Evolutionary conservation across 2,329 filamentous ascomycete species (phyloP), one percentile per base, ranked within the genome.

Genomic region (Knoxdaviesia capensis): DNA sequence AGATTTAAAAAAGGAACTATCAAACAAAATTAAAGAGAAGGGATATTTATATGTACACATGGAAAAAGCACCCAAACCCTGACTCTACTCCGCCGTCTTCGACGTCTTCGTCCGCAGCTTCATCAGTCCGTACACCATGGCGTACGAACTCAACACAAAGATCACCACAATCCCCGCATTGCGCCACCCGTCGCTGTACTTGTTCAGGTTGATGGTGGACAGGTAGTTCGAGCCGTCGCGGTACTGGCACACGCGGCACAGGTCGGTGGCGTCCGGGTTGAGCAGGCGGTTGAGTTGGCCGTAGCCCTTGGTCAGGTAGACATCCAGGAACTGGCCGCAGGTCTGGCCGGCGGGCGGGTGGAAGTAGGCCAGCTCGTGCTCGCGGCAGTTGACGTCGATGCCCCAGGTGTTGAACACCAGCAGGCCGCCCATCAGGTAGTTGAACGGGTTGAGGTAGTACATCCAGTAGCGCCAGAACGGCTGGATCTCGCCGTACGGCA

Each of bases 381-480:
- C 55, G 0, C 51, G 50, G 52, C 72, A 77, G 6, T 52, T 50
- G 29, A 77, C 59, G 0, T 63, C 50, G 0, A 54, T 49, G 32
- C 59, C 65, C 61, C 62, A 74, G 6, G 68, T 45, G 10, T 55
- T 58, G 41, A 76, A 74, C 1, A 62, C 59, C 5, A 76, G 55
- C 56, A 77, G 61, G 31, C 60, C 60, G 5, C 68, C 66, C 55
- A 76, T 70, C 4, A 77, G 57, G 45, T 76, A 77, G 56, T 69
- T 74, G 60, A 74, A 76, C 0, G 71, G 72, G 49, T 76, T 70
- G 10, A 74, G 51, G 41, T 61, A 74, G 56, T 75, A 76, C 5
- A 79, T 67, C 74, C 74, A 80, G 48, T 67, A 68, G 29, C 63
- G 60, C 80, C 80, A 86, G 56, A 85, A 85, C 1, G 56, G 49